Percentiles rank a stretch among this genome's conserved stretches.
Conservation (phyloP, 192 early-diverging fungal species). For the Funneliformis geosporum region DNA sequence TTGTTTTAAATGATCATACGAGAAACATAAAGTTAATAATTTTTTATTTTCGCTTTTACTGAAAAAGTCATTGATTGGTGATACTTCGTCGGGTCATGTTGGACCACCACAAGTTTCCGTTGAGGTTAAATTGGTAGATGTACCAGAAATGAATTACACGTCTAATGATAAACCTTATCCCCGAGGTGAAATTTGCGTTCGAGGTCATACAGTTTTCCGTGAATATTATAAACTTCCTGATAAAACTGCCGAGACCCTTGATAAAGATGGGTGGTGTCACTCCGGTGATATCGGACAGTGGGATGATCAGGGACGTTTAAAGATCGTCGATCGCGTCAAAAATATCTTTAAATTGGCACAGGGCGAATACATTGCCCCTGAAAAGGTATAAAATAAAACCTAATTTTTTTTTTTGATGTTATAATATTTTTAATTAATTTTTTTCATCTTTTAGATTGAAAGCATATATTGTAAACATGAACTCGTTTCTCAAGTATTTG, state of each 20-base stretch:
- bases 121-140: conserved; percentile 83
- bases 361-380: conserved; percentile 92
- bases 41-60: neutral
- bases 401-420: neutral
- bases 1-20: no score
- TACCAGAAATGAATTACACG: conserved; percentile 87
- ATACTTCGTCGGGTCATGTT: conserved; percentile 75
- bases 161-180: conserved; percentile 73
- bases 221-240: conserved; percentile 85
- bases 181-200: conserved; percentile 87
- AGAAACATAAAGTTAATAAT: no score
- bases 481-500: conserved; percentile 52
- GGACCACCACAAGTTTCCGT: conserved; percentile 51
- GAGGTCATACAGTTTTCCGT: conserved; percentile 70
- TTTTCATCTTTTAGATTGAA: conserved; percentile 54
- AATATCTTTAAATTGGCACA: conserved; percentile 76
- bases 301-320: conserved; percentile 57
- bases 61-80: conserved; percentile 55
- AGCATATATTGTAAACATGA: conserved; percentile 50
- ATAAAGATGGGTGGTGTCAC: conserved; percentile 83
- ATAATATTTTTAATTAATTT: neutral
- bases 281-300: conserved; percentile 83
- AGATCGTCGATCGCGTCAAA: conserved; percentile 83
- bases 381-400: conserved; percentile 57
- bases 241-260: conserved; percentile 80